These are phyloP conservation scores for Aspergillus cejpii DNA, from an alignment of 2,329 filamentous ascomycete genomes.

Conservation along the genomic window DNA sequence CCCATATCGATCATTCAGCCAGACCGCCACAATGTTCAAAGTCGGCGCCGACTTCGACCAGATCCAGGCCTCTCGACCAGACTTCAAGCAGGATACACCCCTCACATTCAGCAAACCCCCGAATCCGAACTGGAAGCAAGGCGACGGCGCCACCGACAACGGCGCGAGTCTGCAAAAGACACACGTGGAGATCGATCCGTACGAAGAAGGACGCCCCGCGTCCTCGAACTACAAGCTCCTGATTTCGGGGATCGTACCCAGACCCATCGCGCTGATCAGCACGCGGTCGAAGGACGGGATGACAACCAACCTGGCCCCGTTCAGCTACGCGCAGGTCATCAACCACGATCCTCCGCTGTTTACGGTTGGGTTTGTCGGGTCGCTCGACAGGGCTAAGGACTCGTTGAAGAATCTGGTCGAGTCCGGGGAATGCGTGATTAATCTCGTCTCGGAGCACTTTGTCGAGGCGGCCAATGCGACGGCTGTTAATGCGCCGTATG, in stretches of 20 bases:
- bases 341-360: conserved; percentile 84
- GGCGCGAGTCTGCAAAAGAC: conserved; percentile 47
- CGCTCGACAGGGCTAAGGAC: conserved; percentile 63
- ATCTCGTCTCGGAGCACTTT: conserved; percentile 78
- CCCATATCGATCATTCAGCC: conserved; percentile 14
- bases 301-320: conserved; percentile 73
- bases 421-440: conserved; percentile 71
- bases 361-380: conserved; percentile 55
- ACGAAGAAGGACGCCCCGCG: conserved; percentile 60
- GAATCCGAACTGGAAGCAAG: conserved; percentile 39
- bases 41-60: conserved; percentile 30
- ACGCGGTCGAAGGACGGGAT: conserved; percentile 56
- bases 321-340: conserved; percentile 78
- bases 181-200: conserved; percentile 76
- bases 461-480: conserved; percentile 83
- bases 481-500: conserved; percentile 69
- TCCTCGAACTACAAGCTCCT: conserved; percentile 85
- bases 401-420: conserved; percentile 67
- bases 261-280: conserved; percentile 65
- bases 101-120: conserved; percentile 38
- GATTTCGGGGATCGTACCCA: conserved; percentile 73
- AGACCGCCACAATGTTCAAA: conserved; percentile 23
- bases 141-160: conserved; percentile 40
- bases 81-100: conserved; percentile 32
- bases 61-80: conserved; percentile 39